phyloP scores from a whole-genome alignment of 2,329 filamentous ascomycete species.

The Neoarthrinium moseri region DNA sequence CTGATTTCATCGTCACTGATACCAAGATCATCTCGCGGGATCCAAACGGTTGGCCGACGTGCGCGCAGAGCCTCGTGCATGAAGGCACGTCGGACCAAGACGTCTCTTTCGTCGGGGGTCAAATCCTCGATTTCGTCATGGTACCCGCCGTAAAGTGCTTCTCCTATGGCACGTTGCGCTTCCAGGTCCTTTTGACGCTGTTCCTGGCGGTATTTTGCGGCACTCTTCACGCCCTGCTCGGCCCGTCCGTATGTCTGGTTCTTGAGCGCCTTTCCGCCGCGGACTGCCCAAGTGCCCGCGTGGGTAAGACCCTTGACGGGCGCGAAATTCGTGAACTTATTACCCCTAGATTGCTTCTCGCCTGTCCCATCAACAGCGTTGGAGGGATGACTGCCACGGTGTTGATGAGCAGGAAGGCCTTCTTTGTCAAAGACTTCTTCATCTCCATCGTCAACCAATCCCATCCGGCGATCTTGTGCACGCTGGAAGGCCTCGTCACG shows the following conservation, averaged over 20 bases:
- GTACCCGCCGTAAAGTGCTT: conserved; percentile 81
- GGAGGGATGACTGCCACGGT: conserved; percentile 40
- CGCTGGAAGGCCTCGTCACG: conserved; percentile 86
- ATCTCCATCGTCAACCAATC: conserved; percentile 53
- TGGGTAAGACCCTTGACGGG: conserved; percentile 46
- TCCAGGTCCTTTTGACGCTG: conserved; percentile 64
- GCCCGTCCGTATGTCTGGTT: conserved; percentile 43
- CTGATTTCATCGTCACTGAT: conserved; percentile 89
- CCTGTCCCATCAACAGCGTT: conserved; percentile 25
- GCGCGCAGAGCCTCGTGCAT: conserved; percentile 86
- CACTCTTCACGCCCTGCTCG: conserved; percentile 37
- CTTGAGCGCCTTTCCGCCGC: conserved; percentile 47
- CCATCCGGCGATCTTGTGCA: conserved; percentile 70
- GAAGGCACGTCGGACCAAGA: conserved; percentile 83
- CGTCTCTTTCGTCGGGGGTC: conserved; percentile 83
- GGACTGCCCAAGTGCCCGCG: conserved; percentile 47
- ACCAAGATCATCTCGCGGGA: conserved; percentile 86
- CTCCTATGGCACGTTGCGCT: conserved; percentile 69
- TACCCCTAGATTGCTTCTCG: conserved; percentile 22
- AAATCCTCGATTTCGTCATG: conserved; percentile 94
- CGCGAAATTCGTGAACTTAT: conserved; percentile 31
- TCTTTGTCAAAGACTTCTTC: conserved; percentile 41
- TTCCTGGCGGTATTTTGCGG: conserved; percentile 45
- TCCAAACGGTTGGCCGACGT: conserved; percentile 85
- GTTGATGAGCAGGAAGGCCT: conserved; percentile 36